Conservation (phyloP, 2,329 filamentous ascomycete species). For the Phoma sp. region DNA sequence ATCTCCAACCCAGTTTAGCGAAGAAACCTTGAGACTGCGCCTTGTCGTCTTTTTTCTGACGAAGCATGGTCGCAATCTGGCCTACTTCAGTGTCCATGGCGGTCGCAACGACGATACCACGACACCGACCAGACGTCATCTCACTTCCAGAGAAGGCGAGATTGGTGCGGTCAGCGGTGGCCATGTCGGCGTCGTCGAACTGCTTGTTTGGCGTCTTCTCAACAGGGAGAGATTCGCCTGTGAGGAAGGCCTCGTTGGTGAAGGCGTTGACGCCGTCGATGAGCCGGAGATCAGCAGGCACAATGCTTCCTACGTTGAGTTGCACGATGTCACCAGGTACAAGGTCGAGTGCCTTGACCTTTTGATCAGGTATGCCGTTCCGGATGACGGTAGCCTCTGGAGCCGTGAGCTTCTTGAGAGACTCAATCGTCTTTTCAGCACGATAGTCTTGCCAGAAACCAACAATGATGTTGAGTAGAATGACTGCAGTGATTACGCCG, state of each 20-base stretch:
- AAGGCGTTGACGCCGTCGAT: slow-evolving; percentile 74
- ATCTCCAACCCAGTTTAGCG: slow-evolving; percentile 32
- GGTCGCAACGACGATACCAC: slow-evolving; percentile 72
- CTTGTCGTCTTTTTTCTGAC: slow-evolving; percentile 62
- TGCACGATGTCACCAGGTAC: slow-evolving; percentile 50
- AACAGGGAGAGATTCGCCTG: slow-evolving; percentile 74
- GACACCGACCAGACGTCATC: slow-evolving; percentile 73
- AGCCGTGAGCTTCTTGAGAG: slow-evolving; percentile 49
- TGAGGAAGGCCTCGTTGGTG: slow-evolving; percentile 77
- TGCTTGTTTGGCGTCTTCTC: slow-evolving; percentile 66
- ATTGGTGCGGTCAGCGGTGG: slow-evolving; percentile 70
- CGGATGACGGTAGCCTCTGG: slow-evolving; percentile 49
- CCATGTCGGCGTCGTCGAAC: slow-evolving; percentile 59
- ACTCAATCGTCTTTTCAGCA: slow-evolving; percentile 52
- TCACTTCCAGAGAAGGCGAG: slow-evolving; percentile 75
- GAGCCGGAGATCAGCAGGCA: slow-evolving; percentile 69
- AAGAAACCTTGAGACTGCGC: slow-evolving; percentile 56
- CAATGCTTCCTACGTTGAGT: slow-evolving; percentile 63
- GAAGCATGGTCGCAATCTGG: slow-evolving; percentile 73
- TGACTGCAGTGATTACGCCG: slow-evolving; percentile 68
- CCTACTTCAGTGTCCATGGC: slow-evolving; percentile 79
- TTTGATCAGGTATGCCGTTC: slow-evolving; percentile 41
- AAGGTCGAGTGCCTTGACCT: slow-evolving; percentile 47
- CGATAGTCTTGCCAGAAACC: slow-evolving; percentile 62
- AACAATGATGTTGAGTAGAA: slow-evolving; percentile 71